Conservation (phyloP, 2,329 filamentous ascomycete genomes). For the Fusarium papillatum region DNA sequence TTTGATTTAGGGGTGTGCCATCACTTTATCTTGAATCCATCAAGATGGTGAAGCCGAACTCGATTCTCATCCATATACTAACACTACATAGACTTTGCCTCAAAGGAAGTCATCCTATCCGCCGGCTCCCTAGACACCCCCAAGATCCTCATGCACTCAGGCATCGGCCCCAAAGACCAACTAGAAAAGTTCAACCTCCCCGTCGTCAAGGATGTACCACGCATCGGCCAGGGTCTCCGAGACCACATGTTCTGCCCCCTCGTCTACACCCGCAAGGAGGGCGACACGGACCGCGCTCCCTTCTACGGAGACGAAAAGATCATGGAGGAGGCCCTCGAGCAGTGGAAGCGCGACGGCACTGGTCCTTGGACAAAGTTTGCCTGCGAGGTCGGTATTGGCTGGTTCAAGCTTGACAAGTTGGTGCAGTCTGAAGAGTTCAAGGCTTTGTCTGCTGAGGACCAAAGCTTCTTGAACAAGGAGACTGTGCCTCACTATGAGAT, state of each 20-base stretch:
- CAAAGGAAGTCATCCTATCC: constrained; percentile 59
- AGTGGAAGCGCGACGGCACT: constrained; percentile 60
- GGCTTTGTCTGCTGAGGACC: constrained; percentile 57
- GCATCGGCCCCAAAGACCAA: constrained; percentile 31
- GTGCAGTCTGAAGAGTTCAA: constrained; percentile 61
- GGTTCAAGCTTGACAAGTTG: constrained; percentile 58
- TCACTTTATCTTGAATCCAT: neutral
- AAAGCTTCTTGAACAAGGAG: constrained; percentile 58
- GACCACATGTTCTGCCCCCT: constrained; percentile 56
- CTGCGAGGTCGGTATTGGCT: constrained; percentile 56
- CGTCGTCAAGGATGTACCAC: constrained; percentile 47
- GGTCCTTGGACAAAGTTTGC: constrained; percentile 56
- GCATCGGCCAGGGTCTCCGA: constrained; percentile 55
- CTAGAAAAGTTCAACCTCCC: constrained; percentile 28
- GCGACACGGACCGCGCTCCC: constrained; percentile 56
- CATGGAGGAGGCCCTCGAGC: constrained; percentile 59
- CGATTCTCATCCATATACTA: neutral
- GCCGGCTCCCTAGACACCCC: constrained; percentile 58
- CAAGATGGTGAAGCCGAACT: neutral
- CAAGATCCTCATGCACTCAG: constrained; percentile 55
- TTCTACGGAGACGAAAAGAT: constrained; percentile 59
- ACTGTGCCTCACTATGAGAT: constrained; percentile 72
- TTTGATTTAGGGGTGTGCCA: neutral
- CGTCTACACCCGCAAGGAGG: constrained; percentile 54
- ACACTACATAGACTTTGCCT: constrained; percentile 43